phyloP scores from a whole-genome alignment of 169 alveolate species.

The Amoebophrya sp. region DNA sequence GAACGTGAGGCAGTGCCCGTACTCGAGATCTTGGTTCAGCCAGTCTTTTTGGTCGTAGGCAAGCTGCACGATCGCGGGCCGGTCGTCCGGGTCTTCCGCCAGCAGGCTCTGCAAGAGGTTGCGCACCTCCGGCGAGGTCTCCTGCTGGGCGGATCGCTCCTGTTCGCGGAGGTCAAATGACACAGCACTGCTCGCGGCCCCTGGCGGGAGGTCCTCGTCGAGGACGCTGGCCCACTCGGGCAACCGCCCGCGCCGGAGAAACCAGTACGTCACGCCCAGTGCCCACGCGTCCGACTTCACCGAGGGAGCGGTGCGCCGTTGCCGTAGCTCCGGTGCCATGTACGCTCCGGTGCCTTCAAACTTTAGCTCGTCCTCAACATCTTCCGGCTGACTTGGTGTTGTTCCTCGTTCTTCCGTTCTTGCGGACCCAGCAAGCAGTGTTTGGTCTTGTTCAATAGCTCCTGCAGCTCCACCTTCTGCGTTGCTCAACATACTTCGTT shows the following conservation, averaged over 20 bases:
- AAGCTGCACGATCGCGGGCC: background rate
- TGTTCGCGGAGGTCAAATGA: too few species aligned
- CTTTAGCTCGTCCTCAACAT: background rate
- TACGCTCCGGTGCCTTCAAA: conserved; percentile 3
- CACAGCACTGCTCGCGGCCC: background rate
- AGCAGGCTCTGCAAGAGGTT: background rate
- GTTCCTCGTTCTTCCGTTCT: background rate
- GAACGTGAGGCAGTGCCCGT: background rate
- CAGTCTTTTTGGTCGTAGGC: background rate
- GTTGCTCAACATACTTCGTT: too few species aligned
- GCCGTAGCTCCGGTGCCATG: background rate
- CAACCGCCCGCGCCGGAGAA: background rate
- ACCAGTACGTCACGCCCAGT: background rate
- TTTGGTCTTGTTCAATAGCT: too few species aligned
- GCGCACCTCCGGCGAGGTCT: background rate
- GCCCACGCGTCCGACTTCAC: background rate
- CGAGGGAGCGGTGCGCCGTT: background rate
- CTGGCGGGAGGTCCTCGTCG: background rate
- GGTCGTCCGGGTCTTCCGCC: background rate
- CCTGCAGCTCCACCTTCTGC: too few species aligned
- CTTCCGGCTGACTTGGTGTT: background rate
- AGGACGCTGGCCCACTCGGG: background rate
- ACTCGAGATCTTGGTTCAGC: too few species aligned
- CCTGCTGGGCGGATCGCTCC: background rate
- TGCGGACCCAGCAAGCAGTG: too few species aligned